Evolutionary conservation across 192 early-diverging fungal species (phyloP).

Genomic region (Dimargaris verticillata): DNA sequence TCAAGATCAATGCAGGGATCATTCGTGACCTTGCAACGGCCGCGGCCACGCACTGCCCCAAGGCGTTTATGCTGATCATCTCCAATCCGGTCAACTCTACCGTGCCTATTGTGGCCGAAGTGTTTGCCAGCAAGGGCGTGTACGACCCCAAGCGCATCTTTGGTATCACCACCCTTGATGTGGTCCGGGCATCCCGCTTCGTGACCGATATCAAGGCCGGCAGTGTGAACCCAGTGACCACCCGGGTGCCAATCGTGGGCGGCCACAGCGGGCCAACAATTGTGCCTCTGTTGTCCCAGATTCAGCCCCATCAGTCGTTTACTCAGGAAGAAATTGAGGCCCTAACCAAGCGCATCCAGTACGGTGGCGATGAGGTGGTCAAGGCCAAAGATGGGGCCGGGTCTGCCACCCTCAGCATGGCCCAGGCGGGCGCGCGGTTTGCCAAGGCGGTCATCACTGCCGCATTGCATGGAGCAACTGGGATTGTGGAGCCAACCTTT

Average conservation of each 20-base stretch:
- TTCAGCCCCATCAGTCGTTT: conserved; percentile 59
- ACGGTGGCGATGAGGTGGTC: conserved; percentile 98
- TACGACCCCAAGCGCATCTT: conserved; percentile 68
- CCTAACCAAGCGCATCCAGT: conserved; percentile 94
- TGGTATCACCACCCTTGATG: conserved; percentile 93
- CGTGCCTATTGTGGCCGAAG: conserved; percentile 84
- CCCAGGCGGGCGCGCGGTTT: conserved; percentile 72
- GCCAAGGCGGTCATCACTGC: conserved; percentile 75
- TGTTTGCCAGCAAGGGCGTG: conserved; percentile 72
- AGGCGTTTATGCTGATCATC: conserved; percentile 75
- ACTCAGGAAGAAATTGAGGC: conserved; percentile 77
- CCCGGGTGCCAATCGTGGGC: conserved; percentile 83
- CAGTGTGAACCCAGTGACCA: conserved; percentile 87
- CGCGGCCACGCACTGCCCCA: conserved; percentile 60
- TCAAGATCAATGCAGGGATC: conserved; percentile 93
- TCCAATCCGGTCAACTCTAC: conserved; percentile 96
- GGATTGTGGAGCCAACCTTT: conserved; percentile 73
- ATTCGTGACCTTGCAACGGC: conserved; percentile 65
- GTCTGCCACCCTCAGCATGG: conserved; percentile 78
- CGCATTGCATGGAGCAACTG: conserved; percentile 38
- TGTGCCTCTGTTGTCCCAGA: conserved; percentile 82
- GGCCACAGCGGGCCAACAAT: conserved; percentile 98
- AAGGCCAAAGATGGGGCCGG: conserved; percentile 96
- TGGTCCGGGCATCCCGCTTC: conserved; percentile 93
- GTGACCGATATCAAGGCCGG: no score